phyloP scores from a whole-genome alignment of 1,139 yeast genomes.

The Hansenula anomala region DNA sequence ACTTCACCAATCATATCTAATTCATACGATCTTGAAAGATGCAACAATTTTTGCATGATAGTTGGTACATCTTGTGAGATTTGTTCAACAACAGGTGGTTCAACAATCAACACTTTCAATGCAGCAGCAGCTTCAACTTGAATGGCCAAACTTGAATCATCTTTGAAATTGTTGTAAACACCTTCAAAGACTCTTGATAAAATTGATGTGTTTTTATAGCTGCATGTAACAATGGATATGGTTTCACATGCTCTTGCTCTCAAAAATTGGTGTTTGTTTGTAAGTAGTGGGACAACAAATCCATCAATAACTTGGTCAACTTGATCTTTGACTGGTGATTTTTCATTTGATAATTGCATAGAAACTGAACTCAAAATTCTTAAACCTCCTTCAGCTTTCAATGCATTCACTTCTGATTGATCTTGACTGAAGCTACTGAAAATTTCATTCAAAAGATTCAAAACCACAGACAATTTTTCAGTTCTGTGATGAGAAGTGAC shows the following conservation, averaged over 20 bases:
- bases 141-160: constrained; percentile 54
- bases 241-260: constrained; percentile 86
- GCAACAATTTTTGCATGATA: constrained; percentile 75
- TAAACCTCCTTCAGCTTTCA: constrained; percentile 78
- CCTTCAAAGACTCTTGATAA: constrained; percentile 62
- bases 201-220: constrained; percentile 47
- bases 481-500: constrained; percentile 42
- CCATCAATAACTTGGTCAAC: constrained; percentile 69
- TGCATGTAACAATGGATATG: constrained; percentile 52
- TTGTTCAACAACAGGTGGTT: constrained; percentile 64
- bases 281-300: constrained; percentile 61
- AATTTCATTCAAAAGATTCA: constrained; percentile 45
- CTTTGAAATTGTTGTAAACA: constrained; percentile 29
- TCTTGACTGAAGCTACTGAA: constrained; percentile 33
- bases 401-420: constrained; percentile 45
- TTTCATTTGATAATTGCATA: constrained; percentile 42
- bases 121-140: constrained; percentile 87
- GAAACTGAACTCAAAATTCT: constrained; percentile 74
- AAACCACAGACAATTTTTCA: constrained; percentile 37
- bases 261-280: constrained; percentile 64
- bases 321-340: constrained; percentile 51
- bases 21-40: constrained; percentile 76
- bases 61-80: constrained; percentile 70
- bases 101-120: constrained; percentile 69
- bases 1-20: constrained; percentile 82